phyloP scores from a whole-genome alignment of 768 basidiomycete genomes.

The Lepiota venenata region DNA sequence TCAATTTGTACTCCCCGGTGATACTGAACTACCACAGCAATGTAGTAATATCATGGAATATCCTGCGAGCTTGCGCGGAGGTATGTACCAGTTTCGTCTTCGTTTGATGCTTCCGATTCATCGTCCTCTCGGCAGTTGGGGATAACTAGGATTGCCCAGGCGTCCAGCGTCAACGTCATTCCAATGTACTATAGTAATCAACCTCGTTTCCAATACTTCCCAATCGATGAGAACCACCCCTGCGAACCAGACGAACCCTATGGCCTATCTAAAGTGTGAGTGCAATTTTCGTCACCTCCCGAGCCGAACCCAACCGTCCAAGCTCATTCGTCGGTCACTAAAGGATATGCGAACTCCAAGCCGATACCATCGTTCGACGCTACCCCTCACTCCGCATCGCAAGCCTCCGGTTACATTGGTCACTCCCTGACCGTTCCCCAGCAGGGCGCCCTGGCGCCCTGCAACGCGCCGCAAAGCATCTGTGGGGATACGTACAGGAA shows the following conservation, averaged over 20 bases:
- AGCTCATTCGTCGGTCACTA: too few species aligned
- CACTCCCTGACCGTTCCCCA: slow-evolving; percentile 35
- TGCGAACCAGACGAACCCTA: slow-evolving; percentile 66
- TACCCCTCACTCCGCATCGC: slow-evolving; percentile 68
- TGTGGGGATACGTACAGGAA: slow-evolving; percentile 72
- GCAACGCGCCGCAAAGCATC: slow-evolving; percentile 31
- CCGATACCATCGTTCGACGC: slow-evolving; percentile 59
- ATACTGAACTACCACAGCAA: slow-evolving; percentile 38
- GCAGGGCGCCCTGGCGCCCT: slow-evolving; percentile 24
- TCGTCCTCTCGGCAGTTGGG: slow-evolving; percentile 35
- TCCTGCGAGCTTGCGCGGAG: slow-evolving; percentile 66
- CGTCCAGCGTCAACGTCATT: slow-evolving; percentile 63
- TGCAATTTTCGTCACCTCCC: not conserved
- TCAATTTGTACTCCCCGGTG: not conserved
- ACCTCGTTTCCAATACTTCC: slow-evolving; percentile 56
- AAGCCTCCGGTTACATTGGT: slow-evolving; percentile 63
- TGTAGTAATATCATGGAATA: slow-evolving; percentile 71
- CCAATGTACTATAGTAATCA: slow-evolving; percentile 43
- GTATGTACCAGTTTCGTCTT: slow-evolving; percentile 23
- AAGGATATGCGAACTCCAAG: slow-evolving; percentile 69
- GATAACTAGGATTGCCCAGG: slow-evolving; percentile 59
- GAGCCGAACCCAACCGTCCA: too few species aligned
- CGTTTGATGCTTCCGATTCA: not conserved
- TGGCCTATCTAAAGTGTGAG: slow-evolving; percentile 68
- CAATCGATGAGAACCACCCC: slow-evolving; percentile 62